Conservation (phyloP, 1,139 yeast species). For the Suhomyces guaymorum region DNA sequence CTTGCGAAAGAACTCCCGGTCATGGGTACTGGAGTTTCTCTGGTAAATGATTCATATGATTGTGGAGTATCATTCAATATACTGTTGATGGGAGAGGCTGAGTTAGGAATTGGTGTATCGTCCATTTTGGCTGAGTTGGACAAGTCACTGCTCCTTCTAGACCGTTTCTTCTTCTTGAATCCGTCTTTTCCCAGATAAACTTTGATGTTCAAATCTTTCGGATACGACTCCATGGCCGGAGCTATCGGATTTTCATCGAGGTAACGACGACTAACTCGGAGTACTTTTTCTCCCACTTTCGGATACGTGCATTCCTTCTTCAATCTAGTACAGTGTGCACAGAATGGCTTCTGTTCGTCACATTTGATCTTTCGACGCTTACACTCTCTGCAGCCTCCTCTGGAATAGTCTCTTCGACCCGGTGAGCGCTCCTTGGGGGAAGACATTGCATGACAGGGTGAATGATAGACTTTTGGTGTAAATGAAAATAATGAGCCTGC, state of each 20-base stretch:
- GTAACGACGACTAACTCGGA: constrained; percentile 17
- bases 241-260: constrained; percentile 14
- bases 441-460: constrained; percentile 6
- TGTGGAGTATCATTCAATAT: constrained; percentile 5
- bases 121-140: not conserved
- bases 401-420: constrained; percentile 17
- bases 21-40: constrained; percentile 4
- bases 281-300: constrained; percentile 20
- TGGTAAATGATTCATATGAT: constrained; percentile 6
- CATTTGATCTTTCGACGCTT: constrained; percentile 44
- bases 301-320: constrained; percentile 25
- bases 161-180: constrained; percentile 6
- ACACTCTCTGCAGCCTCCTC: constrained; percentile 30
- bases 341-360: constrained; percentile 56
- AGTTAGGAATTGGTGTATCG: not conserved
- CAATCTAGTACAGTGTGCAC: constrained; percentile 43
- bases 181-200: constrained; percentile 14
- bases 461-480: no score
- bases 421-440: constrained; percentile 9
- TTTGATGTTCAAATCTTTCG: constrained; percentile 14
- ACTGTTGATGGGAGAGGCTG: constrained; percentile 3
- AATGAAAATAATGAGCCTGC: no score
- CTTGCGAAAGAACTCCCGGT: not conserved
- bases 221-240: constrained; percentile 3
- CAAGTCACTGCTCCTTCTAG: constrained; percentile 1